A percentile compares a stretch with the other conserved stretches of the same genome.
These are phyloP conservation scores for Gryganskiella cystojenkinii DNA, from an alignment of 192 early-diverging fungal genomes.

Conservation along the genomic window DNA sequence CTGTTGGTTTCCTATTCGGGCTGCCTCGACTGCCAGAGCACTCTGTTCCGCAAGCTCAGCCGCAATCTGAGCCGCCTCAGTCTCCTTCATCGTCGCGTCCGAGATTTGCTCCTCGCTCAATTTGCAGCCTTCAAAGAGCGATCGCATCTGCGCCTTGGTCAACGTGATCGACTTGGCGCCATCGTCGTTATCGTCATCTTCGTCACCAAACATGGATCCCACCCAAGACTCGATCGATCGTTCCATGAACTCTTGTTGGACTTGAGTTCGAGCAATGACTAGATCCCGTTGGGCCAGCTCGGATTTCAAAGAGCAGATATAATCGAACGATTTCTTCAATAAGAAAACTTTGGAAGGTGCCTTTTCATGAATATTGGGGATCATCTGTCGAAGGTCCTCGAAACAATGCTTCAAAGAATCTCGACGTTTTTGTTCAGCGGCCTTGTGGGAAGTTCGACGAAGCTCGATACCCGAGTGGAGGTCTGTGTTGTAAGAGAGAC, in stretches of 20 bases:
- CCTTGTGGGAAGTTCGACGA: conserved; percentile 91
- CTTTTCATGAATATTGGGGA: conserved; percentile 84
- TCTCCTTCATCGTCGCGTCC: conserved; percentile 14
- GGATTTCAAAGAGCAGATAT: conserved; percentile 64
- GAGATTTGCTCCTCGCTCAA: conserved; percentile 41
- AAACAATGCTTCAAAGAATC: conserved; percentile 94
- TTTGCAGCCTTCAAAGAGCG: conserved; percentile 31
- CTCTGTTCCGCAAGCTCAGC: conserved; percentile 34
- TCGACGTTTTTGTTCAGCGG: conserved; percentile 95
- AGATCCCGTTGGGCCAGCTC: conserved; percentile 52
- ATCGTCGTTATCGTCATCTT: neutral
- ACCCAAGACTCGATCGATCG: conserved; percentile 24
- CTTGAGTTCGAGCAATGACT: conserved; percentile 36
- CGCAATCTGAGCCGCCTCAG: conserved; percentile 2
- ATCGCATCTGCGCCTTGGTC: neutral
- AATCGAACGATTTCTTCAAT: conserved; percentile 73
- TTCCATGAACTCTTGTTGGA: conserved; percentile 37
- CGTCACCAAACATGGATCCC: conserved; percentile 12
- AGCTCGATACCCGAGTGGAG: conserved; percentile 83
- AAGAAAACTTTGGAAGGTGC: conserved; percentile 89
- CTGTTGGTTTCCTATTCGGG: conserved; percentile 36
- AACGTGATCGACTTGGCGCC: neutral
- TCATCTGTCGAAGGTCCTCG: conserved; percentile 74
- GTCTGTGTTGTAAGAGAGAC: conserved; percentile 79
- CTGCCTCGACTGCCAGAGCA: conserved; percentile 40